phyloP scores from a whole-genome alignment of 2,329 filamentous ascomycete genomes.

The Xylaria polymorpha region DNA sequence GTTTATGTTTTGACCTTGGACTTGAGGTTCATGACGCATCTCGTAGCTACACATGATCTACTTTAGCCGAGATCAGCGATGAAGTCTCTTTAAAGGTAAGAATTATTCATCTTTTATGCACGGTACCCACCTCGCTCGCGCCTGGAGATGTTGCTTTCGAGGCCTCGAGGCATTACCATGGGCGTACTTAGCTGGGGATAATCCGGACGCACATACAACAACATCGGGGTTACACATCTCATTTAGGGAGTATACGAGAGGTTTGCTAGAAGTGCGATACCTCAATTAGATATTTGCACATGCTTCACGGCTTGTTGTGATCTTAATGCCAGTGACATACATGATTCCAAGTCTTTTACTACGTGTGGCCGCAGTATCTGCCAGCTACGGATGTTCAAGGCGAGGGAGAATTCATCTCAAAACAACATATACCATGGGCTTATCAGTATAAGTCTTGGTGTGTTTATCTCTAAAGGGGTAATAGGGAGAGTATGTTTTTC shows the following conservation, averaged over 20 bases:
- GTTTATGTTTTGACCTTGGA: constrained; percentile 28
- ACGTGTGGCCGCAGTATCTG: constrained; percentile 21
- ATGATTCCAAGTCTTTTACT: constrained; percentile 28
- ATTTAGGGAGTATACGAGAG: constrained; percentile 43
- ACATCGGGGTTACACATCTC: constrained; percentile 38
- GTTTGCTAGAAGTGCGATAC: constrained; percentile 46
- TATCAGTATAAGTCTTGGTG: not conserved
- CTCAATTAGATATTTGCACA: constrained; percentile 45
- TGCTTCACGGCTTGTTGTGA: constrained; percentile 42
- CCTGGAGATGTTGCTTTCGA: constrained; percentile 33
- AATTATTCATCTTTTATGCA: constrained; percentile 25
- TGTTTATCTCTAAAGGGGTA: not conserved
- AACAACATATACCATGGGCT: not conserved
- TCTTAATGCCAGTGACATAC: constrained; percentile 41
- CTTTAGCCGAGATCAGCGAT: constrained; percentile 27
- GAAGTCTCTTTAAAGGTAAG: constrained; percentile 35
- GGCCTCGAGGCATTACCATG: constrained; percentile 37
- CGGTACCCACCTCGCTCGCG: constrained; percentile 31
- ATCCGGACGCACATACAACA: constrained; percentile 41
- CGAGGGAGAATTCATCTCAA: not conserved
- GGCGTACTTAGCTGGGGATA: constrained; percentile 42
- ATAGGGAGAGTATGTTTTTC: not conserved
- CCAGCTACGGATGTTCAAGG: constrained; percentile 24
- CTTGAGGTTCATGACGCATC: constrained; percentile 26
- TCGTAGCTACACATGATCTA: constrained; percentile 16